Evolutionary conservation across 371 early-diverging fungal species (phyloP).

Genomic region (Rhizopus stolonifer): DNA sequence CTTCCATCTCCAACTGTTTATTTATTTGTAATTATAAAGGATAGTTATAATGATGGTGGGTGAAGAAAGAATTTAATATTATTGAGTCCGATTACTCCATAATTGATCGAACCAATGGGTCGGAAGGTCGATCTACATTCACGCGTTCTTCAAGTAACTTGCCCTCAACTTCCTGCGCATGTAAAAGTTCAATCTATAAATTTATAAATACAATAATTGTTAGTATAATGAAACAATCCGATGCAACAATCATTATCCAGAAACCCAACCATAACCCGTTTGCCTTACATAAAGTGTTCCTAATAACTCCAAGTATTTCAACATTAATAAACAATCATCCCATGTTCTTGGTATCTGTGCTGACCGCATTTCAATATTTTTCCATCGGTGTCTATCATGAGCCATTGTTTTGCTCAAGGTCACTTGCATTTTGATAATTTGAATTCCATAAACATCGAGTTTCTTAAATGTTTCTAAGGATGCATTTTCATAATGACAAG

Average conservation of each 20-base stretch:
- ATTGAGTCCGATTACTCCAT: conserved; percentile 4
- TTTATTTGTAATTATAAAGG: conserved; percentile 3
- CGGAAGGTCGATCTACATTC: conserved; percentile 9
- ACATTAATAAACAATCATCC: conserved; percentile 13
- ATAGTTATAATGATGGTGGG: conserved; percentile 8
- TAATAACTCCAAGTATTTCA: conserved; percentile 12
- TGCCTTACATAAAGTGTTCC: conserved; percentile 19
- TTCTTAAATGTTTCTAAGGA: conserved; percentile 14
- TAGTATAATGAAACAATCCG: conserved; percentile 15
- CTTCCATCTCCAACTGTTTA: conserved; percentile 2
- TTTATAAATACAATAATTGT: conserved; percentile 14
- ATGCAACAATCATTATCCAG: conserved; percentile 19
- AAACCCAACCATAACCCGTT: conserved; percentile 8
- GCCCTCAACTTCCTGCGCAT: conserved; percentile 9
- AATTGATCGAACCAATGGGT: conserved; percentile 4
- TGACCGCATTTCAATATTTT: conserved; percentile 16
- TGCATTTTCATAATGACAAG: conserved; percentile 16
- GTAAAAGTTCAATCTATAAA: conserved; percentile 17
- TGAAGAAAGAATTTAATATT: conserved; percentile 1
- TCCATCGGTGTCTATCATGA: conserved; percentile 14
- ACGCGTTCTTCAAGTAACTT: conserved; percentile 10
- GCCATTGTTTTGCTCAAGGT: conserved; percentile 15
- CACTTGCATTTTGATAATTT: conserved; percentile 17
- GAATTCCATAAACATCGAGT: conserved; percentile 14
- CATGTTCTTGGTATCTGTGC: conserved; percentile 17